A percentile compares a stretch with the other conserved stretches of the same genome.
phyloP scores from a whole-genome alignment of 257 asterid genomes.

The Linaria vulgaris region DNA sequence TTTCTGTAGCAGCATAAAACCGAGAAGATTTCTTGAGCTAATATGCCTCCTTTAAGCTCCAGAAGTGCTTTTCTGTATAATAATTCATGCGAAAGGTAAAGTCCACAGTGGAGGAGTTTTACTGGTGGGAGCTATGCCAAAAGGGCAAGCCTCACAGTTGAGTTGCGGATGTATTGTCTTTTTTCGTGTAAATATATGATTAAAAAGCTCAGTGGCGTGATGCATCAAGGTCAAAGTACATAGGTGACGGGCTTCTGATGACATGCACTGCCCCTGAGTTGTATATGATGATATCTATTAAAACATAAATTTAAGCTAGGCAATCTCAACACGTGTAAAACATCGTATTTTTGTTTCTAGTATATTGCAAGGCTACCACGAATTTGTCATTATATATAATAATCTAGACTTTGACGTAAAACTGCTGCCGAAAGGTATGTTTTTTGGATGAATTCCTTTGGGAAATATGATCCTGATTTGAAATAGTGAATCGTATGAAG shows the following conservation, averaged over 20 bases:
- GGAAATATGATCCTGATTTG: no score
- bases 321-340: slow-evolving; percentile 25
- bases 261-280: slow-evolving; percentile 37
- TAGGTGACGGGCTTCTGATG: slow-evolving; percentile 76
- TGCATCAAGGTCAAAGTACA: slow-evolving; percentile 88
- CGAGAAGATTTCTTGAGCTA: slow-evolving; percentile 24
- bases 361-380: no score
- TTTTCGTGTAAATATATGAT: slow-evolving; percentile 68
- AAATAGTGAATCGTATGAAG: no score
- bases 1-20: slow-evolving; percentile 38
- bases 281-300: slow-evolving; percentile 49
- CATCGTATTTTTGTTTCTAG: slow-evolving; percentile 33
- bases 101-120: slow-evolving; percentile 34
- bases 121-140: slow-evolving; percentile 53
- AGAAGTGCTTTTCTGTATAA: not conserved
- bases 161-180: slow-evolving; percentile 20
- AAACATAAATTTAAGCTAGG: slow-evolving; percentile 43
- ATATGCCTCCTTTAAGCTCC: not conserved
- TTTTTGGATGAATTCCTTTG: no score
- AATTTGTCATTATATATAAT: no score
- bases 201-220: slow-evolving; percentile 39
- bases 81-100: slow-evolving; percentile 9
- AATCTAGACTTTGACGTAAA: no score
- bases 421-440: no score
- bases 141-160: slow-evolving; percentile 42